A percentile compares a stretch with the other conserved stretches of the same genome.
Evolutionary conservation across 1,139 yeast genomes (phyloP).

Genomic region (Diutina ranongensis): DNA sequence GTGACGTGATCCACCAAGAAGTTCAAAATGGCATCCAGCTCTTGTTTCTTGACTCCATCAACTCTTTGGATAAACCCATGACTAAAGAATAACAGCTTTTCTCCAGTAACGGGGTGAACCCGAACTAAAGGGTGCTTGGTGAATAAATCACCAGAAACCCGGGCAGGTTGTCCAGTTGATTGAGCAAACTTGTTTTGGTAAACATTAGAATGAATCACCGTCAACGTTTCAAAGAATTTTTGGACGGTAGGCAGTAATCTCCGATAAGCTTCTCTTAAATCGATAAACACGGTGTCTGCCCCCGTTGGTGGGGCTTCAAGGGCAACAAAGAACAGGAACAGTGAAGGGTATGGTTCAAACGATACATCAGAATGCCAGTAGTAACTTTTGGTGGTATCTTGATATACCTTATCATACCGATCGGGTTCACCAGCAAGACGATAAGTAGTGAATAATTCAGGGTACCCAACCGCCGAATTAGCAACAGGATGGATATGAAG

Average conservation of each 20-base stretch:
- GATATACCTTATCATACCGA: neutral
- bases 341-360: slow-evolving; percentile 3
- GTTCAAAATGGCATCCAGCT: slow-evolving; percentile 3
- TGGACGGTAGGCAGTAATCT: slow-evolving; percentile 1
- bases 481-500: slow-evolving; percentile 4
- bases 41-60: neutral
- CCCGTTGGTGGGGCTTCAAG: slow-evolving; percentile 5
- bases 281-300: slow-evolving; percentile 4
- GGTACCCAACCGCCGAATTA: neutral
- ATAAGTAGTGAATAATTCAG: slow-evolving; percentile 1
- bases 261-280: slow-evolving; percentile 5
- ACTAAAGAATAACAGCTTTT: slow-evolving; percentile 3
- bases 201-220: slow-evolving; percentile 4
- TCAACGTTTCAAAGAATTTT: slow-evolving; percentile 1
- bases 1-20: slow-evolving; percentile 3
- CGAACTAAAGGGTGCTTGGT: slow-evolving; percentile 6
- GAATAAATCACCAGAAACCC: neutral
- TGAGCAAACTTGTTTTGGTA: slow-evolving; percentile 2
- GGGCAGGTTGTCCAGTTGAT: slow-evolving; percentile 1
- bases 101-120: slow-evolving; percentile 6
- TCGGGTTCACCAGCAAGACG: neutral
- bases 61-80: slow-evolving; percentile 1
- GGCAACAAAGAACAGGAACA: slow-evolving; percentile 1
- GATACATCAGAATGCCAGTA: slow-evolving; percentile 3
- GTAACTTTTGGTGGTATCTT: neutral